Evolutionary conservation across 2,329 filamentous ascomycete genomes (phyloP).

Genomic region (Fulvia fulva): DNA sequence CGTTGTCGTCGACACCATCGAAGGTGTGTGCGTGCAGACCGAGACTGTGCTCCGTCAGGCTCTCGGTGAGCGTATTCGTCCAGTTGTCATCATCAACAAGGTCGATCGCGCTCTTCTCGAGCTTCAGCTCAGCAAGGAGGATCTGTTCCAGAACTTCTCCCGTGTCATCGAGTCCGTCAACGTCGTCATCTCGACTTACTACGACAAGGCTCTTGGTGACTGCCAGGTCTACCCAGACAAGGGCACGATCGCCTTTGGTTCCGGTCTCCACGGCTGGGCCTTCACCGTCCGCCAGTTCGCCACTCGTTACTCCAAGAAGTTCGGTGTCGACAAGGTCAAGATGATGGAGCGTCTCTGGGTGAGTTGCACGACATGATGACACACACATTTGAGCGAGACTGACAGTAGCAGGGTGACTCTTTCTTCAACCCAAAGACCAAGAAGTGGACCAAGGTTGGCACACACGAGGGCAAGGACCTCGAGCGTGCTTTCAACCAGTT

Average conservation of each 20-base stretch:
- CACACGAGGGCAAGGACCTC: slow-evolving; percentile 78
- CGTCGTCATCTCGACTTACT: slow-evolving; percentile 99
- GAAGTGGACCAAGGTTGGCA: slow-evolving; percentile 94
- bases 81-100: slow-evolving; percentile 99
- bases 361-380: slow-evolving; percentile 37
- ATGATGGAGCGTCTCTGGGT: slow-evolving; percentile 99
- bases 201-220: slow-evolving; percentile 94
- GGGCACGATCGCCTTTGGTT: slow-evolving; percentile 98
- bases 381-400: neutral
- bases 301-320: slow-evolving; percentile 96
- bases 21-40: slow-evolving; percentile 99
- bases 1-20: slow-evolving; percentile 98
- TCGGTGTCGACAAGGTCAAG: slow-evolving; percentile 99
- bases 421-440: slow-evolving; percentile 99
- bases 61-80: slow-evolving; percentile 99
- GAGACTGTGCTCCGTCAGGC: slow-evolving; percentile 99
- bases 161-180: slow-evolving; percentile 99
- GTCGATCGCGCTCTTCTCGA: slow-evolving; percentile 99
- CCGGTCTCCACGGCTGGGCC: slow-evolving; percentile 99
- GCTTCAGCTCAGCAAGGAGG: slow-evolving; percentile 97
- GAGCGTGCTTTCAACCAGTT: slow-evolving; percentile 99
- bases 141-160: slow-evolving; percentile 99
- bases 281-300: slow-evolving; percentile 99
- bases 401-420: slow-evolving; percentile 69
- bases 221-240: slow-evolving; percentile 97